These are phyloP conservation scores for Mucor irregularis DNA, from an alignment of 371 early-diverging fungal species.

Conservation along the genomic window DNA sequence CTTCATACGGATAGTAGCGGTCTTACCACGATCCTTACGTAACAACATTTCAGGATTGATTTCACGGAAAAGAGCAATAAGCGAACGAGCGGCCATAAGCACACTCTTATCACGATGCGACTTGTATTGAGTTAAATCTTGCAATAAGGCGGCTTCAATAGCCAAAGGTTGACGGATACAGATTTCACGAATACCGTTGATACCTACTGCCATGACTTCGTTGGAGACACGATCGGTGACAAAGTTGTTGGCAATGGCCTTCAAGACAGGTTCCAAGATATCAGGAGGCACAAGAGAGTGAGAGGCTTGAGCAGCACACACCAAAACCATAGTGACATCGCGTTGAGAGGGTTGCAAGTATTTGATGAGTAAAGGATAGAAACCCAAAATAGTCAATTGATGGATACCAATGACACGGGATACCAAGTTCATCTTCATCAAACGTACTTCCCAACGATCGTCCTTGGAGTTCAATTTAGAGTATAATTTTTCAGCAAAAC, in stretches of 20 bases:
- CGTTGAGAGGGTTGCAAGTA: conserved; percentile 93
- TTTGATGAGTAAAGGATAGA: conserved; percentile 87
- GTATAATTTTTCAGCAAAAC: conserved; percentile 91
- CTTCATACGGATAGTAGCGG: conserved; percentile 70
- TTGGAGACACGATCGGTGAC: conserved; percentile 86
- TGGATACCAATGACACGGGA: conserved; percentile 94
- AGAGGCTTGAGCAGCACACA: conserved; percentile 85
- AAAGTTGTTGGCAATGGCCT: conserved; percentile 94
- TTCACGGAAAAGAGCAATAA: conserved; percentile 90
- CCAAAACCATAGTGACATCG: conserved; percentile 92
- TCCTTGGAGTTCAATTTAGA: conserved; percentile 67
- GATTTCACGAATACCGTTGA: conserved; percentile 95
- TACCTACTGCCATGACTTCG: conserved; percentile 93
- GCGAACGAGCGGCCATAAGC: conserved; percentile 87
- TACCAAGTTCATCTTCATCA: conserved; percentile 90
- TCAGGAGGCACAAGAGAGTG: conserved; percentile 95
- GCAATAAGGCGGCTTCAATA: conserved; percentile 82
- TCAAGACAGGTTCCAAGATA: conserved; percentile 78
- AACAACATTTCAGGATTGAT: conserved; percentile 90
- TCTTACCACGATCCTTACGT: conserved; percentile 91
- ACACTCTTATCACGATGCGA: conserved; percentile 89
- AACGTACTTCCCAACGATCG: conserved; percentile 83
- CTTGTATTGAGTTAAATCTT: conserved; percentile 90
- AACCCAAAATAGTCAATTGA: conserved; percentile 83
- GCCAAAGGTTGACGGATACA: conserved; percentile 88